These are phyloP conservation scores for Lachnellula occidentalis DNA, from an alignment of 2,329 filamentous ascomycete species.

Conservation along the genomic window DNA sequence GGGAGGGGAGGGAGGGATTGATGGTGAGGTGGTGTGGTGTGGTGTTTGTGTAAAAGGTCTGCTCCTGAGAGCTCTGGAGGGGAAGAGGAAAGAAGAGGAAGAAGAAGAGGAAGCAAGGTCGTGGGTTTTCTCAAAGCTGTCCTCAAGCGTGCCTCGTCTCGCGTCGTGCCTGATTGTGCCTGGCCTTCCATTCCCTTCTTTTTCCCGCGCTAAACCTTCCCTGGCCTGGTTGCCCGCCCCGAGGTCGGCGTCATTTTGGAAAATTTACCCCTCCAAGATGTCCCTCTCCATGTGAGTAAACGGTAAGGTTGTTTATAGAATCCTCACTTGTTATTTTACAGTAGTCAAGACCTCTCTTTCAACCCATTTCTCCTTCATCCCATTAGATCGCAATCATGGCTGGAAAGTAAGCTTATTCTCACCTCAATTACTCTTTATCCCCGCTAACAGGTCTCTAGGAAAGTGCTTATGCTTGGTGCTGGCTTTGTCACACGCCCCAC, in stretches of 20 bases:
- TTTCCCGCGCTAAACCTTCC: too few relatives aligned
- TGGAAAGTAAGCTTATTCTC: conserved; percentile 16
- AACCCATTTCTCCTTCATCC: not conserved
- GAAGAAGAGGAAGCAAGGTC: not conserved
- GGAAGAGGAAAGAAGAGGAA: not conserved
- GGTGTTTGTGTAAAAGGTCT: not conserved
- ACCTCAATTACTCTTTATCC: not conserved
- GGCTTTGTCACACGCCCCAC: conserved; percentile 53
- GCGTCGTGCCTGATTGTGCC: too few relatives aligned
- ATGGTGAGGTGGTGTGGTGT: conserved; percentile 12
- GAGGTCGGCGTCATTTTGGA: too few relatives aligned
- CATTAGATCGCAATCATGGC: conserved; percentile 18
- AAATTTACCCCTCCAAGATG: conserved; percentile 21
- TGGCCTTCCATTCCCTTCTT: too few relatives aligned
- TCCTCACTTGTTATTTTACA: not conserved
- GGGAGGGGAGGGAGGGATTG: conserved; percentile 6
- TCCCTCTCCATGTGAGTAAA: conserved; percentile 15
- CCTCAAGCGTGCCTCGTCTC: too few relatives aligned
- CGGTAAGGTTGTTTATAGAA: conserved; percentile 1
- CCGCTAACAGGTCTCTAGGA: conserved; percentile 17
- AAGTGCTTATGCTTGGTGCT: conserved; percentile 45
- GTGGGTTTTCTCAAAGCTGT: too few relatives aligned
- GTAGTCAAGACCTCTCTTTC: not conserved
- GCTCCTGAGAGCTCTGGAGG: not conserved
- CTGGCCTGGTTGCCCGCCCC: not conserved